Percentiles rank a stretch among this genome's conserved stretches.
Conservation (phyloP, 2,329 filamentous ascomycete genomes). For the Beauveria medogensis region DNA sequence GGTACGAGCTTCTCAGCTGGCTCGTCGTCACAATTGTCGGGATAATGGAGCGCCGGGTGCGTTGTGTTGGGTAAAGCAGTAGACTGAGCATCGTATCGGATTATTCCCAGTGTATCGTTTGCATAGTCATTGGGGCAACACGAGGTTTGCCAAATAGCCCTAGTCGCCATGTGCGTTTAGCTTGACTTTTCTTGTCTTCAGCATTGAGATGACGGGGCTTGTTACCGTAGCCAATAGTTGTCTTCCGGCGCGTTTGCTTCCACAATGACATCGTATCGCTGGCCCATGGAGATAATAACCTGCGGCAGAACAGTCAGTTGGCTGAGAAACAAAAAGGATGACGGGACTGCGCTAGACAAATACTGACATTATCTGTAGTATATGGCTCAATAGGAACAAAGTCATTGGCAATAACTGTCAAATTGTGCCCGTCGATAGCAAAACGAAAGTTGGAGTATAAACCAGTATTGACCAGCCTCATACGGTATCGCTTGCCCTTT, state of each 20-base stretch:
- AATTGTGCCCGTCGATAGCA: conserved; percentile 45
- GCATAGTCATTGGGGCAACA: background rate
- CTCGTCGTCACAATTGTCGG: background rate
- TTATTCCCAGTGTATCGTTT: background rate
- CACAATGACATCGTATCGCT: conserved; percentile 34
- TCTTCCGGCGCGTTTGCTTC: conserved; percentile 13
- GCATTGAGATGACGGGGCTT: background rate
- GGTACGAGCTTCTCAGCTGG: background rate
- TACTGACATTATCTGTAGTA: conserved; percentile 34
- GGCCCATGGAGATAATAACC: conserved; percentile 36
- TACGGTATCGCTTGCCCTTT: conserved; percentile 34
- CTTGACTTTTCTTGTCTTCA: background rate
- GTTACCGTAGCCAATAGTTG: background rate
- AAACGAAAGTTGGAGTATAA: conserved; percentile 37
- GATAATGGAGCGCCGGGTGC: background rate
- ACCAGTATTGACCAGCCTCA: conserved; percentile 41
- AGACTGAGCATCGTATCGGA: background rate
- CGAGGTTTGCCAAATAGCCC: background rate
- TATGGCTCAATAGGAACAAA: conserved; percentile 51
- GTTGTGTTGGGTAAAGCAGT: background rate
- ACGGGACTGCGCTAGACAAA: background rate
- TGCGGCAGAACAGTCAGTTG: background rate
- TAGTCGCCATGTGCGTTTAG: background rate
- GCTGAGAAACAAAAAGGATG: background rate
- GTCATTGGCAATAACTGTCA: conserved; percentile 50